Conservation (phyloP, 2,329 filamentous ascomycete species). For the Cytospora paraplurivora region DNA sequence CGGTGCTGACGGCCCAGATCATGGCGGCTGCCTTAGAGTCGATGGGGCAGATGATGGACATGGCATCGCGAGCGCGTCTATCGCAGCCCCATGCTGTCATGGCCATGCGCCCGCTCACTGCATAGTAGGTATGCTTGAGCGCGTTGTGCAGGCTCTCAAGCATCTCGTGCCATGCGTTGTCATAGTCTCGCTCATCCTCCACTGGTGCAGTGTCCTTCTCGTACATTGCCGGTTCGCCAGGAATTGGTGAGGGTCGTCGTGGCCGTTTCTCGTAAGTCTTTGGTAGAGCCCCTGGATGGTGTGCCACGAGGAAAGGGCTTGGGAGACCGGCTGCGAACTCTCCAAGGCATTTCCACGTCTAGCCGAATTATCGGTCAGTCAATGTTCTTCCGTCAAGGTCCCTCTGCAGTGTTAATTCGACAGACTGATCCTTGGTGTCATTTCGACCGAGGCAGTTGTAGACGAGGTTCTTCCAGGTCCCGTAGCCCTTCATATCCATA, state of each 20-base stretch:
- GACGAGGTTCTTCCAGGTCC: not conserved
- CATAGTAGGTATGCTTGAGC: conserved; percentile 49
- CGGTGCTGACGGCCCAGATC: conserved; percentile 44
- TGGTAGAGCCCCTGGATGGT: not conserved
- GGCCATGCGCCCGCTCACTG: conserved; percentile 49
- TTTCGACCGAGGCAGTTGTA: conserved; percentile 4
- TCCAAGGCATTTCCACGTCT: not conserved
- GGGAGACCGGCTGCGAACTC: not conserved
- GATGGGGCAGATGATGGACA: conserved; percentile 47
- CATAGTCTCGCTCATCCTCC: conserved; percentile 31
- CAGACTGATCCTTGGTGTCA: not conserved
- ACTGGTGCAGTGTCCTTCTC: not conserved
- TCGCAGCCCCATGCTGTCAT: conserved; percentile 48
- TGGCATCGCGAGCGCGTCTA: conserved; percentile 34
- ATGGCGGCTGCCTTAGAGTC: conserved; percentile 41
- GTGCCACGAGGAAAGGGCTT: not conserved
- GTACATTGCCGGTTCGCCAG: conserved; percentile 1
- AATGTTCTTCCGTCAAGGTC: conserved; percentile 5
- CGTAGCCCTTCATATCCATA: conserved; percentile 7
- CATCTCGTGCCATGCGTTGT: conserved; percentile 37
- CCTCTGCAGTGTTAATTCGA: conserved; percentile 4
- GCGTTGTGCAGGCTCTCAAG: conserved; percentile 43
- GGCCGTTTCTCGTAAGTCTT: not conserved
- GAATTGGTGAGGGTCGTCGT: conserved; percentile 5
- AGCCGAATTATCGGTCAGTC: not conserved